Base-by-base conservation (phyloP, 2,329 filamentous ascomycete species). In the Corynespora cassiicola region DNA sequence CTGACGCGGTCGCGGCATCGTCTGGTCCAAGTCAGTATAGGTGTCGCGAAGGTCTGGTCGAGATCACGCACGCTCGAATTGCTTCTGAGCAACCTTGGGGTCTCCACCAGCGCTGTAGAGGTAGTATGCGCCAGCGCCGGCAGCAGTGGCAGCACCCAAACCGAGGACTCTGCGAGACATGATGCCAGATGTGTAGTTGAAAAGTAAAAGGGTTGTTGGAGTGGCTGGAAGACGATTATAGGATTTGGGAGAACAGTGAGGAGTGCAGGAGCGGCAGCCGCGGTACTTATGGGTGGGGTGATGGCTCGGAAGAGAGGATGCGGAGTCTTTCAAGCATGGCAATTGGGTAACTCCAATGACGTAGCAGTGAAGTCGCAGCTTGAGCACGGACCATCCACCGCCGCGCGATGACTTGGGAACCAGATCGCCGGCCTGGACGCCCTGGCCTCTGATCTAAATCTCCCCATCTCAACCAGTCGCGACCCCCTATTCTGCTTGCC, bases 41-140 rank as follows among this genome's bases (percentile, higher is more conserved):
- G 16, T 29, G 23, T 2, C 10, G 11, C 24, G 21, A 30, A 9
- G 25, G 12, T 19, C 22, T n/a, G 32, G 21, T 22, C 10, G 11
- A 11, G 7, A 35, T 39, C 30, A 74, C 84, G 29, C 74, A 96
- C 92, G 81, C 76, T 96, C 88, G 54, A 88, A 80, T 69, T 94
- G 78, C 77, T 92, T 88, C 79, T 90, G 83, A n/a, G 91, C 92
- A 32, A 80, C 83, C 70, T 87, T 88, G 34, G 89, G 79, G 68
- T 84, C 81, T 41, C 92, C 91, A 46, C 92, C 92, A 11, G 91
- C 87, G 34, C 74, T 78, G 78, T 95, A 99, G 48, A 97, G 80
- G 76, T 97, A 97, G 79, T 96, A 97, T 51, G 81, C 83, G 43
- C 77, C 80, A 53, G 83, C 71, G 56, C 85, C 86, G 56, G 86